Conservation (phyloP, 2,329 filamentous ascomycete species). For the Verticillium isaacii region DNA sequence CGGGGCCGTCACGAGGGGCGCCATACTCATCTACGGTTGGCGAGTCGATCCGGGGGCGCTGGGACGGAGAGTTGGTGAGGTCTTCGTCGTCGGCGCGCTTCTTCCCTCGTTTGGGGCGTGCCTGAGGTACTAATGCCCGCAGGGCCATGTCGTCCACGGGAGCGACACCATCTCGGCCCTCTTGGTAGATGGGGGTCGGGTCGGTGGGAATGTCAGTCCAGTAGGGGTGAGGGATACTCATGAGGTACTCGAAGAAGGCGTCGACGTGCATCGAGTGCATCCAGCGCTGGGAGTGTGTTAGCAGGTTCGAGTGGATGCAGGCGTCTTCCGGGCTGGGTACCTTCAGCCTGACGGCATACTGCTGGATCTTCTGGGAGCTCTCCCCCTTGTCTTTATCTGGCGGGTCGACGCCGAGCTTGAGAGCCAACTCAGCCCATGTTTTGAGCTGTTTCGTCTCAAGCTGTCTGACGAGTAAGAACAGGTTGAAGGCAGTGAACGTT, state of each 20-base stretch:
- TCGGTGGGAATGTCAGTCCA: slow-evolving; percentile 69
- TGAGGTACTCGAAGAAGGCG: slow-evolving; percentile 87
- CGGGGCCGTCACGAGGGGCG: slow-evolving; percentile 26
- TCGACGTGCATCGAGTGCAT: slow-evolving; percentile 96
- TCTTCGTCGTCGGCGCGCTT: slow-evolving; percentile 62
- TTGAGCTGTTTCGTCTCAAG: slow-evolving; percentile 81
- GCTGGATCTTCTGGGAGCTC: slow-evolving; percentile 89
- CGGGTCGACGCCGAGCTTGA: slow-evolving; percentile 82
- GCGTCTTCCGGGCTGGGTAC: slow-evolving; percentile 34
- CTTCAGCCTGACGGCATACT: slow-evolving; percentile 90
- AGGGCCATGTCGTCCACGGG: slow-evolving; percentile 87
- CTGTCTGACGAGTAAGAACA: slow-evolving; percentile 75
- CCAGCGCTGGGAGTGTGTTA: slow-evolving; percentile 64
- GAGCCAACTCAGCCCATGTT: slow-evolving; percentile 85
- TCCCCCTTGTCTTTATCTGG: slow-evolving; percentile 78
- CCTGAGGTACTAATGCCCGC: slow-evolving; percentile 76
- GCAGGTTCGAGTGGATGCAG: neutral
- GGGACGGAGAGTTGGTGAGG: slow-evolving; percentile 42
- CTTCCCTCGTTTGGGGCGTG: slow-evolving; percentile 55
- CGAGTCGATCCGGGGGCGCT: slow-evolving; percentile 44
- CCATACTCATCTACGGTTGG: neutral
- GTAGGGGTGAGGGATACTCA: slow-evolving; percentile 73
- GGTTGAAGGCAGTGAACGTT: slow-evolving; percentile 69
- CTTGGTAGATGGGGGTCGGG: slow-evolving; percentile 56
- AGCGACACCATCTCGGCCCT: slow-evolving; percentile 73